Base-by-base conservation (phyloP, 2,329 filamentous ascomycete genomes). In the Thielaviopsis euricoi region DNA sequence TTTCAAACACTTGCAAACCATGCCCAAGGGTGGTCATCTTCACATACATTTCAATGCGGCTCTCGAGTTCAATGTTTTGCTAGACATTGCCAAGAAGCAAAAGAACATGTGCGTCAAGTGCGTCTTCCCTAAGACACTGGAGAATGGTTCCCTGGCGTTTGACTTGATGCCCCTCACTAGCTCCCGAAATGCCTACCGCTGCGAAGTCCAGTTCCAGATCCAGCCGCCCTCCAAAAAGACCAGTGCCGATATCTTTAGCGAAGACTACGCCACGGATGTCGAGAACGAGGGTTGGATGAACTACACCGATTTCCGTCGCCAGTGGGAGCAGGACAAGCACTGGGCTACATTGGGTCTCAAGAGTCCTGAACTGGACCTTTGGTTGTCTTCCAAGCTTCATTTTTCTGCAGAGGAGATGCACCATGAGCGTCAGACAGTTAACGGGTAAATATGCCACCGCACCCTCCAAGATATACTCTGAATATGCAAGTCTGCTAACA, bases 11-110 rank as follows among this genome's bases (percentile, higher is more conserved):
- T 10, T 33, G 9, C 29, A 33, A 10, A 33, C 29, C 58, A 77
- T 86, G 73, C 86, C 86, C 49, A 89, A 89, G 67, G 86, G 85
- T 2, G 77, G 78, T 0, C 82, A 89, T 65, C 72, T 89, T 23
- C 86, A 89, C 67, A 78, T 88, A 23, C 86, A 89, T 67, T 89
- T 87, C 73, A 89, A 89, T 66, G 78, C 85, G n/a, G 86, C 85
- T 61, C 71, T 89, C 4, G 71, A 74, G 15, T 83, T 85, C 10
- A 67, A 72, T 1, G 74, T 81, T 5, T 71, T 89, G 21, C 72
- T 89, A 13, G 68, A 71, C 23, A 72, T 73, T 63, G 79, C 72
- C 62, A 77, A 73, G 71, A 72, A 61, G 5, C 80, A 83, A 73
- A 65, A 76, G 0, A 77, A 77, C 62, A 87, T 89, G 82, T 87